Conservation (phyloP, 2,329 filamentous ascomycete genomes). For the Apiospora marii region DNA sequence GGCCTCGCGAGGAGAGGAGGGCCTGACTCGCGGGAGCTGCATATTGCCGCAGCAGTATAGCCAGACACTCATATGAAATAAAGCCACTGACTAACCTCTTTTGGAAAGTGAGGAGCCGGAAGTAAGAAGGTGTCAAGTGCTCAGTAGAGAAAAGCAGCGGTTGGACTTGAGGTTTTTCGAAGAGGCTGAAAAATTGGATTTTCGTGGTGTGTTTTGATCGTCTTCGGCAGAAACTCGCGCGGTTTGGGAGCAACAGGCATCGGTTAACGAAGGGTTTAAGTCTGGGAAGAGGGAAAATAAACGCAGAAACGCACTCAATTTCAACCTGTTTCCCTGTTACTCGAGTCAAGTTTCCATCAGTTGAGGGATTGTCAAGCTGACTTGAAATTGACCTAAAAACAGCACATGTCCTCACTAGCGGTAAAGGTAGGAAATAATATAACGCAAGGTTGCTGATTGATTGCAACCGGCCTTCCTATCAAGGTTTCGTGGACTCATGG, state of each 20-base stretch:
- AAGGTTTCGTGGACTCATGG: too few species aligned
- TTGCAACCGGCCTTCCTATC: too few species aligned
- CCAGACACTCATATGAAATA: too few species aligned
- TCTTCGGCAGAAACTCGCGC: neutral
- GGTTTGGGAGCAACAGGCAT: neutral
- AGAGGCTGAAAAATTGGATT: neutral
- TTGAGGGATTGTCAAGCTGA: neutral
- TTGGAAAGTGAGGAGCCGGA: too few species aligned
- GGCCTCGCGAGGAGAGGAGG: neutral
- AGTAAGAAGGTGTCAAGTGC: neutral
- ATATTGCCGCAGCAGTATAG: neutral
- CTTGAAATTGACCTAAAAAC: neutral
- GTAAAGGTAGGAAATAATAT: neutral
- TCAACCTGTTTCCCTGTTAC: neutral
- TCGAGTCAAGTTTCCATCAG: neutral
- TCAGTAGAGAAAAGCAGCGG: neutral
- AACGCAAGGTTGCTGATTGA: too few species aligned
- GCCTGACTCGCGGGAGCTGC: neutral
- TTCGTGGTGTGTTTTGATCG: neutral
- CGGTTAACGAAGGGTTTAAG: neutral
- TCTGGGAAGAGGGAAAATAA: neutral
- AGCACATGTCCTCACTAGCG: neutral
- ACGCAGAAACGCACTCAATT: too few species aligned
- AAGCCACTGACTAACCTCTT: too few species aligned
- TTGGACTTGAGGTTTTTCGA: neutral